Evolutionary conservation across 1,284 basidiomycete genomes (phyloP), one percentile per base, ranked within the genome.

Genomic region (Athelia sp.): DNA sequence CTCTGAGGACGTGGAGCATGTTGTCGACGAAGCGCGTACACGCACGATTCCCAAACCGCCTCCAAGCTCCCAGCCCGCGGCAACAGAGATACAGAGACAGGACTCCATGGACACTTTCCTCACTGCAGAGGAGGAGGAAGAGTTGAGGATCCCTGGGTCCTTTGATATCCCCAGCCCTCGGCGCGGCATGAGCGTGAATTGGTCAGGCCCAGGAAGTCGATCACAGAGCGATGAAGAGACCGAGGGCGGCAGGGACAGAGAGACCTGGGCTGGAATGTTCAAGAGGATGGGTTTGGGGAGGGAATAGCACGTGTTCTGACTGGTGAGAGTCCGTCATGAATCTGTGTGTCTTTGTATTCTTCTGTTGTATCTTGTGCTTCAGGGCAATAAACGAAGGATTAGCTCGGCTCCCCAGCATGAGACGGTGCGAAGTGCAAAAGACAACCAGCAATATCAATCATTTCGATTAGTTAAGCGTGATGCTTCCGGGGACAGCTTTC

Each of bases 81-180:
- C 4, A 29, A 13, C 13, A 13, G 6, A 29, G 26, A 29, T 13
- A 6, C 26, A 13, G 26, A 58, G 11, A 48, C 57, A 26, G 26
- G 58, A 52, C 22, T 56, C 55, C 13, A 51, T 50, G 1, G 19
- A 38, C 17, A 42, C 24, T 15, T 50, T 57, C 13, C 49, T 59
- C 38, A 47, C 47, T 24, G 57, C 58, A 40, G 65, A 65, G n/a
- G 61, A 66, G 43, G 63, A 70, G 50, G 59, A 64, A n/a, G 68
- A 66, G 31, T 53, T 71, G 51, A 57, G 45, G 50, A 78, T 81
- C 57, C 78, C 78, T 1, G 79, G 78, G 3, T 72, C 73, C 32
- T 78, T 79, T 51, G 62, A 70, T 52, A 42, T 68, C 8, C 57
- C 60, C 19, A 56, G 51, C 11, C 54, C 47, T 11, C 55, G 57